phyloP scores from a whole-genome alignment of 148 eudicot genomes.

The Vaccinium corymbosum region DNA sequence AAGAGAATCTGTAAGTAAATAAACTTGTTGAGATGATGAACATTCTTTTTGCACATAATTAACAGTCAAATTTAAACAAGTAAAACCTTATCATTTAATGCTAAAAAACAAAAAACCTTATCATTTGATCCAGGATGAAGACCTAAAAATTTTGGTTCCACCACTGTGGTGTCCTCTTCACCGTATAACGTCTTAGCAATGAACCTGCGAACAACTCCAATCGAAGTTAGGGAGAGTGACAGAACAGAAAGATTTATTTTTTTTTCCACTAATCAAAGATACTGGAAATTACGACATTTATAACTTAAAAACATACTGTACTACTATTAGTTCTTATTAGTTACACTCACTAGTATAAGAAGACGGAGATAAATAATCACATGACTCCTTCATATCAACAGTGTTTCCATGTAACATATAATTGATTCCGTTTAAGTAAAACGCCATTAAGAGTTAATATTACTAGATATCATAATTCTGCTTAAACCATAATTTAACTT shows the following conservation, averaged over 20 bases:
- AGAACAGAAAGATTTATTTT: background rate
- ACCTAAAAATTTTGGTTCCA: constrained; percentile 86
- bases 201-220: constrained; percentile 48
- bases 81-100: constrained; percentile 69
- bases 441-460: background rate
- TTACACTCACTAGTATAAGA: background rate
- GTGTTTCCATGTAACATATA: background rate
- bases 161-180: constrained; percentile 55
- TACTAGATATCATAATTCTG: background rate
- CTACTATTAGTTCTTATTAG: background rate
- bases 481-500: background rate
- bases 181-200: constrained; percentile 85
- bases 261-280: background rate
- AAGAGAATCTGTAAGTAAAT: constrained; percentile 55
- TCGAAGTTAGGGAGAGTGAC: background rate
- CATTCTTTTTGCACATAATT: background rate
- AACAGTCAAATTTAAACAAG: background rate
- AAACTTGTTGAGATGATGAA: background rate
- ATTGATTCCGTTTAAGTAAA: background rate
- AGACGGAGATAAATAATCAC: background rate
- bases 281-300: background rate
- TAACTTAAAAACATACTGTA: background rate
- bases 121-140: constrained; percentile 69
- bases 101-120: constrained; percentile 45
- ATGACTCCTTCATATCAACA: background rate